A percentile compares a stretch with the other conserved stretches of the same genome.
Conservation (phyloP, 176 grass and related monocot species). For the Juncus effusus region DNA sequence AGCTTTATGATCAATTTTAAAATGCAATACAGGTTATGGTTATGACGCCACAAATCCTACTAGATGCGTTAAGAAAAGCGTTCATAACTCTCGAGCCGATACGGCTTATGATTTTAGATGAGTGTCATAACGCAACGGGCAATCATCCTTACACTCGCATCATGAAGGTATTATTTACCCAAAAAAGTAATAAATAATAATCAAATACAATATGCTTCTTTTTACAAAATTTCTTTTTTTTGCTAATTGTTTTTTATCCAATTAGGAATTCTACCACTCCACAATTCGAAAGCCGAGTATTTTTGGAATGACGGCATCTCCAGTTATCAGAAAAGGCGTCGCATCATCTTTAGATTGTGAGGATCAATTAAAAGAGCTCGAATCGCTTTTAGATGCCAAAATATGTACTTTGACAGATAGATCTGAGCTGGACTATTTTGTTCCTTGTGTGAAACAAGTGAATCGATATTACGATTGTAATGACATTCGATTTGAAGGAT, state of each 20-base stretch:
- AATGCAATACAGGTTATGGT: constrained; percentile 66
- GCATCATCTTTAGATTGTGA: constrained; percentile 64
- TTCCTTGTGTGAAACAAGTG: constrained; percentile 67
- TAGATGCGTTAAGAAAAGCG: constrained; percentile 71
- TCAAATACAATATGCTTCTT: neutral
- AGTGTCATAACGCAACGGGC: constrained; percentile 80
- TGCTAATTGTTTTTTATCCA: neutral
- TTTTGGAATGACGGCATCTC: constrained; percentile 83
- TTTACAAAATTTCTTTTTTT: constrained; percentile 22
- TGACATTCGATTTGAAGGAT: constrained; percentile 45
- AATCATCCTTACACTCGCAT: constrained; percentile 80
- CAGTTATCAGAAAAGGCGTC: constrained; percentile 76
- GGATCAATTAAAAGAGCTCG: constrained; percentile 69
- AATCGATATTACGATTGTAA: constrained; percentile 60
- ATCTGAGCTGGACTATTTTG: constrained; percentile 60
- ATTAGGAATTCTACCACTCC: constrained; percentile 85
- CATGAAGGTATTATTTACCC: constrained; percentile 68
- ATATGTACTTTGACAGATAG: constrained; percentile 68
- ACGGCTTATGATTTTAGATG: constrained; percentile 73
- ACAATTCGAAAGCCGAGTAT: constrained; percentile 53
- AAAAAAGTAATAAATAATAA: constrained; percentile 7
- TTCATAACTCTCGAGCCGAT: constrained; percentile 64
- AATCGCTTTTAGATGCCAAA: constrained; percentile 74
- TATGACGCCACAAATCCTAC: constrained; percentile 83
- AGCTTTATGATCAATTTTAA: too few species aligned